A percentile compares a stretch with the other conserved stretches of the same genome.
Conservation (phyloP, 106 monocot genomes). For the Hemerocallis citrina region DNA sequence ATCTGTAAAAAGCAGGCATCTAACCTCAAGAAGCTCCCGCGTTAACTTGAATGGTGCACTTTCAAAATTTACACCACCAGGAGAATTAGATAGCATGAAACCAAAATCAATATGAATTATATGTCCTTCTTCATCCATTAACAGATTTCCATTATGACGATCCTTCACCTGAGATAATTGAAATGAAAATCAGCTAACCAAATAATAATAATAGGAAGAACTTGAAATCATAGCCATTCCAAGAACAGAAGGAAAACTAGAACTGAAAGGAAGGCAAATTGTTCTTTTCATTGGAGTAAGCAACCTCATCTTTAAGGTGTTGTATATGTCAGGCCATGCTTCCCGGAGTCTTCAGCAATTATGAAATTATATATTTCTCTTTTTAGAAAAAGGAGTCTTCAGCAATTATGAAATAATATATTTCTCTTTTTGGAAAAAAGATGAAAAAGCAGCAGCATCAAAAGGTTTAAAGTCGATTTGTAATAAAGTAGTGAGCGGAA, state of each 20-base stretch:
- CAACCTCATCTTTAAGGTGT: not conserved
- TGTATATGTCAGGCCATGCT: not conserved
- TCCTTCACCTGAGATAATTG: conserved; percentile 68
- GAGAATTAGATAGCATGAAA: conserved; percentile 98
- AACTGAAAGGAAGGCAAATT: not conserved
- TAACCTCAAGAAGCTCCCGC: conserved; percentile 91
- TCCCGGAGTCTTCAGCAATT: not conserved
- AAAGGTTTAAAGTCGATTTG: too few relatives aligned
- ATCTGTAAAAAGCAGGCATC: not conserved
- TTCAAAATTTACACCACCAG: conserved; percentile 98
- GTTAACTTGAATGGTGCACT: conserved; percentile 98
- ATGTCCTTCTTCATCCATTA: conserved; percentile 97
- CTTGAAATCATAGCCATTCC: not conserved
- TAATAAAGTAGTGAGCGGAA: too few relatives aligned
- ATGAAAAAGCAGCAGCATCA: too few relatives aligned
- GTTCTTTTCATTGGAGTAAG: not conserved
- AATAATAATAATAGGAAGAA: not conserved
- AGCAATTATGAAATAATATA: too few relatives aligned
- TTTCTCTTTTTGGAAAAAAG: too few relatives aligned
- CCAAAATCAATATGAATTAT: conserved; percentile 99
- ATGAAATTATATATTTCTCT: not conserved
- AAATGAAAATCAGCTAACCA: not conserved
- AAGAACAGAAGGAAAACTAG: not conserved
- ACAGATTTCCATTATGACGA: conserved; percentile 96
- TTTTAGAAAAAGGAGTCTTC: too few relatives aligned